Evolutionary conservation across 139 green algal genomes (phyloP).

Genomic region (Chlamydomonas sp.): DNA sequence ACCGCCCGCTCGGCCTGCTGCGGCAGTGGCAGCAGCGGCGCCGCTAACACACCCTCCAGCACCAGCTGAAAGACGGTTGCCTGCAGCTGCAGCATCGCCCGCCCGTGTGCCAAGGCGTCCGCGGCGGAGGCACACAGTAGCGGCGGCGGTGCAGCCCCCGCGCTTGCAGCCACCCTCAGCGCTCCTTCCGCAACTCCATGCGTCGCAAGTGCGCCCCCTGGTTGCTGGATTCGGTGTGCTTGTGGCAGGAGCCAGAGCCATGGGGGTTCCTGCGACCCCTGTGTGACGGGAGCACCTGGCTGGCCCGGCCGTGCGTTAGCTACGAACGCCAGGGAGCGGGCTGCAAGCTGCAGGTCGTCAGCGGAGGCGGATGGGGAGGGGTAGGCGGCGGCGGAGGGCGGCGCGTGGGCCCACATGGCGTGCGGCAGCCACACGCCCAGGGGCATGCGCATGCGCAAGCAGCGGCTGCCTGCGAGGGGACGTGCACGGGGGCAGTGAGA

Average conservation of each 20-base stretch:
- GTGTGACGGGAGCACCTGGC: neutral
- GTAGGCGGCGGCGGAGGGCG: neutral
- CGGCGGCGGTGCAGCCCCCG: neutral
- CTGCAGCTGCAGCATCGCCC: conserved; percentile 81
- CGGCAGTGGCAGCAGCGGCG: conserved; percentile 32
- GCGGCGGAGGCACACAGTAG: conserved; percentile 5
- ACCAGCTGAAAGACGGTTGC: conserved; percentile 62
- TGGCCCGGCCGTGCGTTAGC: too few relatives aligned
- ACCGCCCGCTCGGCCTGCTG: neutral
- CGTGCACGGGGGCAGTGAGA: too few relatives aligned
- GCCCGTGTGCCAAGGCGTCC: conserved; percentile 51
- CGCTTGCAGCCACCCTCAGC: neutral
- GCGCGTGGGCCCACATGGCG: conserved; percentile 4
- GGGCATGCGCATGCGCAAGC: neutral
- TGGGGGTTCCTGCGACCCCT: too few relatives aligned
- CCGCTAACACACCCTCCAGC: conserved; percentile 28
- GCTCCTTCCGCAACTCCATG: too few relatives aligned
- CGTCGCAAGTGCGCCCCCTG: too few relatives aligned
- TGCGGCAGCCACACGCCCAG: conserved; percentile 29
- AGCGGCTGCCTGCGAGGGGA: too few relatives aligned
- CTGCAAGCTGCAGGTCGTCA: too few relatives aligned
- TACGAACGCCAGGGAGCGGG: too few relatives aligned
- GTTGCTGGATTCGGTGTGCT: too few relatives aligned
- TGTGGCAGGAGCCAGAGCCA: too few relatives aligned
- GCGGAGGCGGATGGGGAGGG: too few relatives aligned